Evolutionary conservation across 1,284 basidiomycete genomes (phyloP).

Genomic region (Cerioporus squamosus): DNA sequence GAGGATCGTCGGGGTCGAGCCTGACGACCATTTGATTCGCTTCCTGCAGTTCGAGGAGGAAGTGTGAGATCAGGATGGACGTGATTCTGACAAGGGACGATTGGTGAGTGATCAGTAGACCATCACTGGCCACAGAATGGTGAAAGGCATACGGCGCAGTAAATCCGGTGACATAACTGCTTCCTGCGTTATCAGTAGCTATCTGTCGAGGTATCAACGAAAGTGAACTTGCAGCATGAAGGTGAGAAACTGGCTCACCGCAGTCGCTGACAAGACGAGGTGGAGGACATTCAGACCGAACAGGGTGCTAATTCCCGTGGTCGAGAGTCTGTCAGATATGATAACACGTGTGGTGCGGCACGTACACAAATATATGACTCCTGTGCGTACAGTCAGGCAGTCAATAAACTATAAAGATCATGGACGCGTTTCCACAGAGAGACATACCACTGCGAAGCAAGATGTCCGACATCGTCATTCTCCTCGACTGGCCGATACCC

Average conservation of each 20-base stretch:
- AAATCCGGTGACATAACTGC: too few species aligned
- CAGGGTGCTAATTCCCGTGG: neutral
- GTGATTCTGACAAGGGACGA: neutral
- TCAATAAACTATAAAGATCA: neutral
- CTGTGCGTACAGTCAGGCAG: neutral
- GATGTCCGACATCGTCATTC: too few species aligned
- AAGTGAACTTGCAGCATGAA: too few species aligned
- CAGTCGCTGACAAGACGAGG: neutral
- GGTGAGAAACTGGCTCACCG: too few species aligned
- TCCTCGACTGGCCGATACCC: neutral
- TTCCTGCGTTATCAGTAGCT: too few species aligned
- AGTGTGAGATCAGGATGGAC: neutral
- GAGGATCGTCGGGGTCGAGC: neutral
- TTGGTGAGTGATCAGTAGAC: neutral
- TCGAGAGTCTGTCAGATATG: too few species aligned
- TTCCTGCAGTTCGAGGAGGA: neutral
- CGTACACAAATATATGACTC: slow-evolving; percentile 3
- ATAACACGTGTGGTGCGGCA: too few species aligned
- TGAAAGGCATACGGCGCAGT: too few species aligned
- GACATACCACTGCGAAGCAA: too few species aligned
- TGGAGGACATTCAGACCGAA: neutral
- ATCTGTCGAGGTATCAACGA: too few species aligned
- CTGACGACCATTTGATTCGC: neutral
- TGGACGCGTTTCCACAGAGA: too few species aligned
- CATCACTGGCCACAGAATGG: too few species aligned